Evolutionary conservation across 2,329 filamentous ascomycete genomes (phyloP).

Genomic region (Pseudocercospora vitis): DNA sequence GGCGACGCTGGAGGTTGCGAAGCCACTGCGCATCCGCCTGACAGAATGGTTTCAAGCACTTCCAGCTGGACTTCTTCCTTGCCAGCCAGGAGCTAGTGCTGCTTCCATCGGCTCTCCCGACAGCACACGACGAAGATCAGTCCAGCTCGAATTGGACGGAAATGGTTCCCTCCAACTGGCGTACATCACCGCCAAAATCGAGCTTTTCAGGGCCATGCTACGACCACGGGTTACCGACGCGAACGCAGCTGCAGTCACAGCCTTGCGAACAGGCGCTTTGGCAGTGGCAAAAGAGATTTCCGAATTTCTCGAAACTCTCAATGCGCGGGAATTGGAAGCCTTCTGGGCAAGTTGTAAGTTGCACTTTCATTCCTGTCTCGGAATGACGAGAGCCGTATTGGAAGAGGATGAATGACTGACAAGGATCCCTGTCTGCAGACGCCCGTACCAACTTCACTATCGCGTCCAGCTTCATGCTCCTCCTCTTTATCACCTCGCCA

Average conservation of each 20-base stretch:
- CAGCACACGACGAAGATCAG: constrained; percentile 16
- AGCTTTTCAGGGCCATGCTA: constrained; percentile 53
- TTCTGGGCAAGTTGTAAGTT: constrained; percentile 40
- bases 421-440: constrained; percentile 23
- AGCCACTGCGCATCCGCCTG: constrained; percentile 51
- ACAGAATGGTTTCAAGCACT: constrained; percentile 52
- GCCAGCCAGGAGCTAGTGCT: constrained; percentile 11
- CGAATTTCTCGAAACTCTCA: constrained; percentile 35
- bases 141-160: constrained; percentile 47
- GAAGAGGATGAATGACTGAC: not conserved
- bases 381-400: not conserved
- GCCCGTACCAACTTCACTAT: constrained; percentile 40
- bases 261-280: constrained; percentile 36
- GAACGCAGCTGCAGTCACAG: constrained; percentile 33
- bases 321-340: constrained; percentile 36
- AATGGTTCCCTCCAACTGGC: constrained; percentile 52
- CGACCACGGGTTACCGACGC: constrained; percentile 40
- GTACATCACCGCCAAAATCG: constrained; percentile 54
- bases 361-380: not conserved
- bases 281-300: constrained; percentile 35
- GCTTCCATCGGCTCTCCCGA: constrained; percentile 23
- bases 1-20: constrained; percentile 49
- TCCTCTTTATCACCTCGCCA: constrained; percentile 37
- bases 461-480: constrained; percentile 37
- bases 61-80: constrained; percentile 38